Evolutionary conservation across 2,329 filamentous ascomycete species (phyloP).

Genomic region (Xylaria digitata): DNA sequence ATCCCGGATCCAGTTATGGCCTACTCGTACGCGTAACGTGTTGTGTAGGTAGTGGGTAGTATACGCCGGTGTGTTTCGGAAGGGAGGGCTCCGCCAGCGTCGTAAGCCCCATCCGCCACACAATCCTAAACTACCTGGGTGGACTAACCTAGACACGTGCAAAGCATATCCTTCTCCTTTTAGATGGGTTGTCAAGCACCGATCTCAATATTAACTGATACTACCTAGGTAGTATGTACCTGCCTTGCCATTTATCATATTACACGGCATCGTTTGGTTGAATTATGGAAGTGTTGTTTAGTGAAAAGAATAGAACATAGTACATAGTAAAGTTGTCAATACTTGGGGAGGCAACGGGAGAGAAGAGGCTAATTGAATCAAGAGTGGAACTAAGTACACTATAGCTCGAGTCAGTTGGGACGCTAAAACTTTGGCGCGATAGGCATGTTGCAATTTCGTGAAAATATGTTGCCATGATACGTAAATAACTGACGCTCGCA

Average conservation of each 20-base stretch:
- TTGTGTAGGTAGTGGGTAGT: background rate
- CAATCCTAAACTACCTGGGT: background rate
- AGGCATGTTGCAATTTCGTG: conserved; percentile 25
- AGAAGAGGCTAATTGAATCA: background rate
- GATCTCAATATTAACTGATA: background rate
- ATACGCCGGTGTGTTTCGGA: conserved; percentile 6
- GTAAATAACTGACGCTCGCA: background rate
- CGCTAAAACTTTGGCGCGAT: conserved; percentile 18
- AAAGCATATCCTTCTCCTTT: background rate
- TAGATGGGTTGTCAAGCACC: background rate
- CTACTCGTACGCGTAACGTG: too few relatives aligned
- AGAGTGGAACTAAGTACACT: background rate
- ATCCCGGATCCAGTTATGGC: too few relatives aligned
- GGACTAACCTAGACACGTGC: background rate
- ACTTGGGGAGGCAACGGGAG: background rate
- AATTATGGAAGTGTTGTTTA: too few relatives aligned
- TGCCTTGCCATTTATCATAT: too few relatives aligned
- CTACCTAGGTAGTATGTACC: too few relatives aligned
- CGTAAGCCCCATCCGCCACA: conserved; percentile 10
- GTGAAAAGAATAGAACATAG: background rate
- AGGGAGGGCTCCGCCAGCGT: conserved; percentile 14
- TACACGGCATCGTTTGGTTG: too few relatives aligned
- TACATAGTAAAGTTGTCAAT: too few relatives aligned
- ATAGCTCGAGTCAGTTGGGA: conserved; percentile 2
- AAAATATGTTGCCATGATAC: conserved; percentile 24